These are phyloP conservation scores for Gossypium lobatum DNA, from an alignment of 441 rosid genomes.

Conservation along the genomic window DNA sequence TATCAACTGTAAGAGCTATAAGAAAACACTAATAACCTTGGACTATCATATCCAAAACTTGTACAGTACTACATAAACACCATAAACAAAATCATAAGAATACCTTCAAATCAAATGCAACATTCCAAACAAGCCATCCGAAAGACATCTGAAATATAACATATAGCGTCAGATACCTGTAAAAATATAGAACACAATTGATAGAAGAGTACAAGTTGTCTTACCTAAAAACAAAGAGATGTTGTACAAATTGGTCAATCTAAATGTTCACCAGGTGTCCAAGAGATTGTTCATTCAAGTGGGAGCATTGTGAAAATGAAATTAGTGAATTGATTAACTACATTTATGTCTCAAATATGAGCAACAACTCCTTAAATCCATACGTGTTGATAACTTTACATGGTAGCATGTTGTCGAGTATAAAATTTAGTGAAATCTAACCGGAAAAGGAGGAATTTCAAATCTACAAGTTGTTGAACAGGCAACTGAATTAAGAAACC, in stretches of 20 bases:
- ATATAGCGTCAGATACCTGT: conserved; percentile 11
- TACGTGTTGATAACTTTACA: conserved; percentile 23
- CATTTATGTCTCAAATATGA: conserved; percentile 4
- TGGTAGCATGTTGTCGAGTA: conserved; percentile 39
- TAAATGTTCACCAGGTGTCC: conserved; percentile 20
- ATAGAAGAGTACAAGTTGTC: background rate
- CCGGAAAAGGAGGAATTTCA: conserved; percentile 83
- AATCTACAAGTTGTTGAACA: conserved; percentile 76
- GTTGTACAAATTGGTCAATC: conserved; percentile 19
- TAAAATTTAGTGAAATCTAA: conserved; percentile 90
- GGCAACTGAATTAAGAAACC: conserved; percentile 82
- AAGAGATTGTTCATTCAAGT: conserved; percentile 18
- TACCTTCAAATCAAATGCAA: conserved; percentile 27
- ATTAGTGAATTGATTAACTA: conserved; percentile 13
- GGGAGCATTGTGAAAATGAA: background rate
- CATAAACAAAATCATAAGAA: conserved; percentile 20
- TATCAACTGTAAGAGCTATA: conserved; percentile 12
- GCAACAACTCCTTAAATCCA: conserved; percentile 14
- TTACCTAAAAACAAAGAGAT: conserved; percentile 28
- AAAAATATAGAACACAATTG: background rate
- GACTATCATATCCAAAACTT: conserved; percentile 23
- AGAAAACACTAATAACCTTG: conserved; percentile 22
- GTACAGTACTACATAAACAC: conserved; percentile 19
- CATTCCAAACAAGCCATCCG: conserved; percentile 26
- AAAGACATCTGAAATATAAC: conserved; percentile 32